These are phyloP conservation scores for Diaporthe sp. DNA, from an alignment of 2,329 filamentous ascomycete species.

Conservation along the genomic window DNA sequence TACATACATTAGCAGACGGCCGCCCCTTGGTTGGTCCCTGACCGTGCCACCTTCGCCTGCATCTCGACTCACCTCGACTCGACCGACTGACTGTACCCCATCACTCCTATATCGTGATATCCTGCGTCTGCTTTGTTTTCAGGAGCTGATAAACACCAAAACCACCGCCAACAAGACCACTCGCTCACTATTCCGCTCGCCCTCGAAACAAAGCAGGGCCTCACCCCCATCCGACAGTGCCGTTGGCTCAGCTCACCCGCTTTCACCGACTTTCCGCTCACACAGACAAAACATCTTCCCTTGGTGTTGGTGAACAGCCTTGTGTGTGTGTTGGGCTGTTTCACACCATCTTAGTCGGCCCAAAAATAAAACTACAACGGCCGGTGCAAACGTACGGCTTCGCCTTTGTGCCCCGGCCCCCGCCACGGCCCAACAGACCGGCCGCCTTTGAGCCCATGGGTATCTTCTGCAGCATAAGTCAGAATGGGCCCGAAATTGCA, in stretches of 20 bases:
- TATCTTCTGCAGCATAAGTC: slow-evolving; percentile 29
- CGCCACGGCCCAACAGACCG: slow-evolving; percentile 4
- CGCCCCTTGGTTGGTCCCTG: slow-evolving; percentile 3
- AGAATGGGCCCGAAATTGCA: slow-evolving; percentile 35
- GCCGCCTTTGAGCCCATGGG: slow-evolving; percentile 25
- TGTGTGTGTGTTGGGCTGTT: background rate
- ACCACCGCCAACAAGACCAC: background rate
- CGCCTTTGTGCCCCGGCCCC: slow-evolving; percentile 12
- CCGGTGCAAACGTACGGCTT: slow-evolving; percentile 16
- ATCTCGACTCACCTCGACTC: background rate
- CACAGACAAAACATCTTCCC: background rate
- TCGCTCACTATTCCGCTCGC: background rate
- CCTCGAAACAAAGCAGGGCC: background rate
- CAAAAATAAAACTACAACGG: slow-evolving; percentile 20
- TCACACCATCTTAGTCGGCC: background rate
- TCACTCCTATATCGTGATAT: background rate
- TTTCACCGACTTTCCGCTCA: slow-evolving; percentile 11
- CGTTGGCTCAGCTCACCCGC: background rate
- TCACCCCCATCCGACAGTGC: background rate
- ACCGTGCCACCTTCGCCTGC: background rate
- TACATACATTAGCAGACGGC: slow-evolving; percentile 8
- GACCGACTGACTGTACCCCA: background rate
- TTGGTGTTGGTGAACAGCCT: background rate
- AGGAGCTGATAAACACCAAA: background rate
- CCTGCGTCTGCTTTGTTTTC: background rate